These are phyloP conservation scores for Ustilago bromivora DNA, from an alignment of 1,284 basidiomycete species.

Conservation along the genomic window DNA sequence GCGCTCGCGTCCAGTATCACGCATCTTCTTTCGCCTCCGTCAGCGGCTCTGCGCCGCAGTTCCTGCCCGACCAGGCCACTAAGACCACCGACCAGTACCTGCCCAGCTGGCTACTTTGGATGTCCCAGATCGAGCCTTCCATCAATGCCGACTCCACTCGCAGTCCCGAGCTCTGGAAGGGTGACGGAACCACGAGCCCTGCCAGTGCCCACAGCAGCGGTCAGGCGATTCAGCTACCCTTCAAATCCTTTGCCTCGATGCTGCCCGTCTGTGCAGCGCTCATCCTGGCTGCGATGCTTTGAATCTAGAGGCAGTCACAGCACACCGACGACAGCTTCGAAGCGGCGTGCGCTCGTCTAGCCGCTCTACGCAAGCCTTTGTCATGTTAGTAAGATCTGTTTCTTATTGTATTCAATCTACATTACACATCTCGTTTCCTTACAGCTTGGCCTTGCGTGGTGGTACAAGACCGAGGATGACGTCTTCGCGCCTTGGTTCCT, in stretches of 20 bases:
- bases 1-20: slow-evolving; percentile 33
- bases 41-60: slow-evolving; percentile 16
- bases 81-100: slow-evolving; percentile 33
- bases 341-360: neutral
- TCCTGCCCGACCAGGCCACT: slow-evolving; percentile 24
- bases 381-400: neutral
- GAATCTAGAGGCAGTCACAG: neutral
- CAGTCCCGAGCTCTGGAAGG: slow-evolving; percentile 41
- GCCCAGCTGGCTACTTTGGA: slow-evolving; percentile 45
- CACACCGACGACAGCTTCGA: no score
- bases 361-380: neutral
- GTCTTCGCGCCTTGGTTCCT: slow-evolving; percentile 28
- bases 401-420: neutral
- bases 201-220: neutral
- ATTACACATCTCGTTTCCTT: neutral
- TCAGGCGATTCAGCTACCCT: neutral
- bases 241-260: neutral
- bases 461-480: slow-evolving; percentile 32
- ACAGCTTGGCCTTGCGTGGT: slow-evolving; percentile 26
- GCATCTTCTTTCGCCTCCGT: slow-evolving; percentile 2
- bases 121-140: slow-evolving; percentile 30
- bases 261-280: neutral
- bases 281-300: neutral
- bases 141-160: slow-evolving; percentile 28
- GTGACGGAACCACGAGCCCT: slow-evolving; percentile 6